Conservation (phyloP, 768 basidiomycete species). For the Dentipellis fragilis region DNA sequence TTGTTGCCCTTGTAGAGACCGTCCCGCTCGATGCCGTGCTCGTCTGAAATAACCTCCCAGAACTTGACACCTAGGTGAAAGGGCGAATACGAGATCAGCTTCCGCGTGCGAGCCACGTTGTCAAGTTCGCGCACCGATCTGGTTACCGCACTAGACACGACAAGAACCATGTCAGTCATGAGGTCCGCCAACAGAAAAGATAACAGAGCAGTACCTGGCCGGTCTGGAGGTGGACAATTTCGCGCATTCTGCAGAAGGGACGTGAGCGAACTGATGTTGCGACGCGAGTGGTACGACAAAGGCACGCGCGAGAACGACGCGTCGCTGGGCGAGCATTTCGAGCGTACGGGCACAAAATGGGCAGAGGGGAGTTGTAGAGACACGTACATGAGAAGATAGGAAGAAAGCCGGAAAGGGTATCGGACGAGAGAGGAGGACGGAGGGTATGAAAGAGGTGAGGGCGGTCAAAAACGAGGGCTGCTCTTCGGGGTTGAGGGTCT, state of each 20-base stretch:
- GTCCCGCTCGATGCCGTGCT: conserved; percentile 93
- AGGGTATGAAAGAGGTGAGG: conserved; percentile 9
- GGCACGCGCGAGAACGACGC: conserved; percentile 1
- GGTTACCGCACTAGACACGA: conserved; percentile 84
- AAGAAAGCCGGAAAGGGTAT: conserved; percentile 8
- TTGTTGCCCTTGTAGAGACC: conserved; percentile 89
- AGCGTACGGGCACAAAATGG: neutral
- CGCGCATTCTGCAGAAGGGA: conserved; percentile 68
- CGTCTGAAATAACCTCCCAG: conserved; percentile 98
- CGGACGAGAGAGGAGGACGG: conserved; percentile 7
- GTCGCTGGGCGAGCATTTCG: neutral
- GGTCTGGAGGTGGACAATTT: conserved; percentile 99
- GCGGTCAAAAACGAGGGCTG: conserved; percentile 11
- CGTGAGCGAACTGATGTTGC: neutral
- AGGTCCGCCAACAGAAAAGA: conserved; percentile 1
- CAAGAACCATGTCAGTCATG: conserved; percentile 19
- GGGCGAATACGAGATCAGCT: neutral
- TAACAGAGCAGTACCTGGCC: conserved; percentile 64
- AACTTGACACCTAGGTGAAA: conserved; percentile 64
- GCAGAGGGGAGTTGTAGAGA: neutral
- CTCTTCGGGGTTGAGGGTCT: conserved; percentile 11
- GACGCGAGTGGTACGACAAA: conserved; percentile 9
- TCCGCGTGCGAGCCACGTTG: conserved; percentile 2
- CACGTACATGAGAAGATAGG: conserved; percentile 12
- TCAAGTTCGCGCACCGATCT: conserved; percentile 66